Base-by-base conservation (phyloP, 768 basidiomycete genomes). In the Amanita fuliginea region DNA sequence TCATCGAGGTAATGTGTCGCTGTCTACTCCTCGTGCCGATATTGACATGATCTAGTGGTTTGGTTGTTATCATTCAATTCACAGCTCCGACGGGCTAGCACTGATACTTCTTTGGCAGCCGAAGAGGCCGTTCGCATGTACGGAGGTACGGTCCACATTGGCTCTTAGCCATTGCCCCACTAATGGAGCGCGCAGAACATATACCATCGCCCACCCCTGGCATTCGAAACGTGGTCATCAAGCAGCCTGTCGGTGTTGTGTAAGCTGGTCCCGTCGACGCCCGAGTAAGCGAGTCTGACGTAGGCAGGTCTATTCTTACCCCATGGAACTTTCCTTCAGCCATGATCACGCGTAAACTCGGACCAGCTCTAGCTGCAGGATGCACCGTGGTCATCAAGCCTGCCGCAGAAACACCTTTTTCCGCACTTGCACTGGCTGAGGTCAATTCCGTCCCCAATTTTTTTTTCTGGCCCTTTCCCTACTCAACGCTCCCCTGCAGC, bases 301-400 rank as follows among this genome's bases (percentile, higher is more conserved):
- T 22, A 14, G 1, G 24, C 55, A 90, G 87, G 7, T 82, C 83
- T 5, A 86, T 90, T 54, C 55, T 89, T 36, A 88, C 86, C 0
- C 86, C 86, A 32, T 88, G 87, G 89, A 93, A 96, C 65, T 97
- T 96, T 69, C 94, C 94, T 2, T 90, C 86, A 21, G 89, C 91
- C 0, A 94, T 94, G 90, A 86, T 91, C 18, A 86, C 86, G 0
- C 83, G 91, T n/a, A 94, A 94, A 64, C 69, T 92, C 13, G 89
- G 80, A 22, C 80, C 90, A 24, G 91, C 89, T 19, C 76, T 98
- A 13, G 95, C 94, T 1, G 92, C 92, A 13, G 96, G 96, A n/a
- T 97, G 95, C 62, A 96, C 95, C 0, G 76, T 83, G 0, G 93
- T 99, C 42, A 82, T 97, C 64, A 98, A 98, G 58, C 94, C 94